phyloP scores from a whole-genome alignment of 495 filamentous ascomycete species.

The Penicillium tannophilum region DNA sequence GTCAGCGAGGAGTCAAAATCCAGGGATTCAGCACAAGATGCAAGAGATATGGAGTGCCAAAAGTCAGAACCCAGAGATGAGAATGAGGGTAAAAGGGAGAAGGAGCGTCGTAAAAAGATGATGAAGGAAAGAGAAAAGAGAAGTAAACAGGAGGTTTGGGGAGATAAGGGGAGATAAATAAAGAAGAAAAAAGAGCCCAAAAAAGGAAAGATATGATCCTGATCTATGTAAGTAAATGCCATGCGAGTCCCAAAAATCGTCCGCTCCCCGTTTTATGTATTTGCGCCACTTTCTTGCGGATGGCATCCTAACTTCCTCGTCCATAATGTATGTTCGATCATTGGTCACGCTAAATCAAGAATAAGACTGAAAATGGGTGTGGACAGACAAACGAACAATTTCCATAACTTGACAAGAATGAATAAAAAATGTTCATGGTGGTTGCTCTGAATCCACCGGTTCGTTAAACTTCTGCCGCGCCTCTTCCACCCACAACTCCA shows the following conservation, averaged over 20 bases:
- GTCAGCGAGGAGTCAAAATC: slow-evolving; percentile 23
- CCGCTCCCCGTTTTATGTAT: slow-evolving; percentile 49
- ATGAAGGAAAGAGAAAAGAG: slow-evolving; percentile 16
- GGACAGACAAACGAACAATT: slow-evolving; percentile 32
- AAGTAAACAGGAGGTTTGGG: slow-evolving; percentile 14
- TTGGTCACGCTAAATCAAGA: slow-evolving; percentile 55
- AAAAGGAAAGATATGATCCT: slow-evolving; percentile 44
- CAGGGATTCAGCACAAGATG: slow-evolving; percentile 25
- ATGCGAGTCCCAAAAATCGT: slow-evolving; percentile 50
- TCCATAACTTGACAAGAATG: slow-evolving; percentile 25
- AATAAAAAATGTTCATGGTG: slow-evolving; percentile 33
- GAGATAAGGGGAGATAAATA: slow-evolving; percentile 17
- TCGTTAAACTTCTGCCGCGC: slow-evolving; percentile 57
- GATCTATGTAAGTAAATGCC: slow-evolving; percentile 50
- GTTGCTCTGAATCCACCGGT: slow-evolving; percentile 48
- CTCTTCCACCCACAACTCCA: slow-evolving; percentile 61
- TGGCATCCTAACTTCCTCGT: slow-evolving; percentile 44
- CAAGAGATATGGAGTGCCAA: slow-evolving; percentile 12
- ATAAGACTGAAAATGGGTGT: slow-evolving; percentile 37
- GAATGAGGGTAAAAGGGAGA: slow-evolving; percentile 16
- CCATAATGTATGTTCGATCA: slow-evolving; percentile 53
- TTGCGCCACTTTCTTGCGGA: slow-evolving; percentile 47
- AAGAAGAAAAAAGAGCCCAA: slow-evolving; percentile 17
- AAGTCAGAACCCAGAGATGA: slow-evolving; percentile 19
- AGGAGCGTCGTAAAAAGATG: slow-evolving; percentile 23